A percentile compares a stretch with the other conserved stretches of the same genome.
These are phyloP conservation scores for Calonectria pteridis DNA, from an alignment of 2,329 filamentous ascomycete genomes.

Conservation along the genomic window DNA sequence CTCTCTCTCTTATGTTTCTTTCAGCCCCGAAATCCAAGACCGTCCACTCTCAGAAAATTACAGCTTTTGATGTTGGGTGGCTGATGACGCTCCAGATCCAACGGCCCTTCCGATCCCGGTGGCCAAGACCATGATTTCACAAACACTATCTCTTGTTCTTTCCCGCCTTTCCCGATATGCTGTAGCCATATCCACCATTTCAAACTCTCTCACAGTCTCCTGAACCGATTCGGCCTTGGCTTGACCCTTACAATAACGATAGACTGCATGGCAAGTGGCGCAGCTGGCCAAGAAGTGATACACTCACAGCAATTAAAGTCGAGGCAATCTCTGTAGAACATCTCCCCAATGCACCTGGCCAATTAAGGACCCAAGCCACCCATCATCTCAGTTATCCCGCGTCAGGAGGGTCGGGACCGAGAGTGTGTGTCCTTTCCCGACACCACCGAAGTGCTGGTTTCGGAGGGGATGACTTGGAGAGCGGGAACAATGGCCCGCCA, in stretches of 20 bases:
- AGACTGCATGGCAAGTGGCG: not conserved
- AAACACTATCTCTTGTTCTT: not conserved
- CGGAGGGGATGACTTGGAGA: not conserved
- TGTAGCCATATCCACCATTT: not conserved
- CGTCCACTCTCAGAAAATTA: not conserved
- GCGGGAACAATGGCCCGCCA: not conserved
- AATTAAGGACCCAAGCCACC: constrained; percentile 4
- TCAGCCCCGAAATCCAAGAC: constrained; percentile 2
- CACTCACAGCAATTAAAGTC: not conserved
- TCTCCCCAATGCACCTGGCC: not conserved
- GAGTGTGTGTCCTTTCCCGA: constrained; percentile 23
- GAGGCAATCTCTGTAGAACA: constrained; percentile 15
- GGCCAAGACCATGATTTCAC: not conserved
- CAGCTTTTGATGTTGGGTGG: not conserved
- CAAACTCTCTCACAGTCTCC: not conserved
- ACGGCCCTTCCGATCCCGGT: not conserved
- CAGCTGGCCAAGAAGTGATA: not conserved
- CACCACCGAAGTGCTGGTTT: constrained; percentile 22
- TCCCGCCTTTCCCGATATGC: not conserved
- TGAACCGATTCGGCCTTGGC: not conserved
- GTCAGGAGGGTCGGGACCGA: constrained; percentile 5
- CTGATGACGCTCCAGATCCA: not conserved
- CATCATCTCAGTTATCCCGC: constrained; percentile 9
- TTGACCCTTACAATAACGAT: not conserved
- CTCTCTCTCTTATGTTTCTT: not conserved